Evolutionary conservation across 2,329 filamentous ascomycete species (phyloP).

Genomic region (Beauveria sp.): DNA sequence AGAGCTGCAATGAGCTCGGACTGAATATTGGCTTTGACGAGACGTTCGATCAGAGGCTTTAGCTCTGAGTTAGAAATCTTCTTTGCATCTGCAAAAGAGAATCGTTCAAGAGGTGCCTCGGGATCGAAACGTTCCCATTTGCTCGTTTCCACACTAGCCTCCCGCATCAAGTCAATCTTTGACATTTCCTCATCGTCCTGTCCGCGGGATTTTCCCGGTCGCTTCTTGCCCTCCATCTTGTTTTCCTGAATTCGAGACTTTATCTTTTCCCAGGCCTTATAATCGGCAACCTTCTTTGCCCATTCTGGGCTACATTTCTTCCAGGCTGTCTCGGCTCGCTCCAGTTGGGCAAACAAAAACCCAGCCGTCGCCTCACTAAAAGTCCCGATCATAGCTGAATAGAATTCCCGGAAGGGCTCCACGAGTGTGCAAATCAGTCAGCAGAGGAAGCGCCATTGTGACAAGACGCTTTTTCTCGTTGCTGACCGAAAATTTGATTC

Average conservation of each 20-base stretch:
- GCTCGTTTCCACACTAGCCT: constrained; percentile 48
- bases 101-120: constrained; percentile 51
- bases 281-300: constrained; percentile 51
- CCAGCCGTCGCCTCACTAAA: constrained; percentile 55
- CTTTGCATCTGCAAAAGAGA: constrained; percentile 58
- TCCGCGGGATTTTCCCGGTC: constrained; percentile 30
- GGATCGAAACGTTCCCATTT: constrained; percentile 61
- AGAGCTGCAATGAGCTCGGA: constrained; percentile 53
- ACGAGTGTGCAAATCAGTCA: constrained; percentile 52
- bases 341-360: constrained; percentile 43
- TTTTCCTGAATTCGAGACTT: constrained; percentile 28
- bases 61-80: constrained; percentile 53
- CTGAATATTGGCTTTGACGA: constrained; percentile 42
- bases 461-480: neutral
- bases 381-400: constrained; percentile 65
- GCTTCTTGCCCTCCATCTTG: constrained; percentile 22
- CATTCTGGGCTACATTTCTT: constrained; percentile 51
- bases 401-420: constrained; percentile 65
- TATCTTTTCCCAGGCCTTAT: constrained; percentile 48
- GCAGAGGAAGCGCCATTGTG: constrained; percentile 38
- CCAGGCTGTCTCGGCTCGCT: constrained; percentile 31
- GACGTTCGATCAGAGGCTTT: constrained; percentile 40
- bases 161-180: constrained; percentile 49
- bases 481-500: neutral
- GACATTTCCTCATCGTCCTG: constrained; percentile 32